Conservation (phyloP, 441 rosid species). For the Syzygium malaccense region DNA sequence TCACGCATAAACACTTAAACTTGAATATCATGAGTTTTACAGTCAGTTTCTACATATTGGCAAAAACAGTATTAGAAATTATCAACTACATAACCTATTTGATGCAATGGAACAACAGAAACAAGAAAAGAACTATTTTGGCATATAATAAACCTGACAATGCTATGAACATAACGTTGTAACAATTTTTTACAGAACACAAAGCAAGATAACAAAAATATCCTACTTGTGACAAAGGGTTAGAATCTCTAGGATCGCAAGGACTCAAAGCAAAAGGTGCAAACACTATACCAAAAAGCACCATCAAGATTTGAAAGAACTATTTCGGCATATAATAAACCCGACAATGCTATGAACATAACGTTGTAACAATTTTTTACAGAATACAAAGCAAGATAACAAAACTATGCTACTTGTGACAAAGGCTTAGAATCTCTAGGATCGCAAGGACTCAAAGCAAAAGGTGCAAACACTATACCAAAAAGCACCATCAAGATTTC, state of each 20-base stretch:
- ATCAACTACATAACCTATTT: neutral
- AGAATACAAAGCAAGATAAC: neutral
- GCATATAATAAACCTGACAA: neutral
- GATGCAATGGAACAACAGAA: neutral
- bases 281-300: neutral
- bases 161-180: neutral
- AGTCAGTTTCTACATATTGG: neutral
- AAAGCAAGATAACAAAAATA: neutral
- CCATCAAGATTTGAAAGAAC: neutral
- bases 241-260: neutral
- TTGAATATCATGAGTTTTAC: neutral
- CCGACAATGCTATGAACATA: neutral
- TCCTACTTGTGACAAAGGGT: neutral
- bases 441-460: neutral
- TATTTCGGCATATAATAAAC: neutral
- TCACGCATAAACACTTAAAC: neutral
- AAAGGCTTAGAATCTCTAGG: neutral
- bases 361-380: neutral
- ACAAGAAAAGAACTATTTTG: neutral
- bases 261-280: neutral
- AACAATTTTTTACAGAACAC: neutral
- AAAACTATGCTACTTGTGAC: neutral
- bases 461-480: neutral
- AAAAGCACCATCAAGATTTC: neutral
- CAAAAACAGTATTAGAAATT: neutral